phyloP scores from a whole-genome alignment of 176 grass and related monocot genomes.

The Otatea glauca region DNA sequence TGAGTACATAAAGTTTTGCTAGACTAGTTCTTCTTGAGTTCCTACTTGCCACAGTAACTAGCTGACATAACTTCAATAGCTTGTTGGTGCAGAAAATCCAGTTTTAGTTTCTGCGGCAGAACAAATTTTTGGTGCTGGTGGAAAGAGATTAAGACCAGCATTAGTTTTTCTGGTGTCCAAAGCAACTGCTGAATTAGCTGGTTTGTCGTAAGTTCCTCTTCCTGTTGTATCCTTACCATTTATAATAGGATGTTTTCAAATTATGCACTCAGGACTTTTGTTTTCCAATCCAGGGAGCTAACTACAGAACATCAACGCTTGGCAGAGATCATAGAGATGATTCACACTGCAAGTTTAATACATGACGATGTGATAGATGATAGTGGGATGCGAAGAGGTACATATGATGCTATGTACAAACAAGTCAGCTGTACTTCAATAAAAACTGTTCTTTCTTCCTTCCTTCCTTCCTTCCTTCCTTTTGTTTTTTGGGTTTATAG shows the following conservation, averaged over 20 bases:
- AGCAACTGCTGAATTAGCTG: constrained; percentile 74
- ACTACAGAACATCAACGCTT: constrained; percentile 78
- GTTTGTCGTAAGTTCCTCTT: constrained; percentile 69
- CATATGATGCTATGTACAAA: constrained; percentile 12
- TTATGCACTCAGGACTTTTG: constrained; percentile 29
- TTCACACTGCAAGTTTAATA: constrained; percentile 98
- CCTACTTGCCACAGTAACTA: constrained; percentile 21
- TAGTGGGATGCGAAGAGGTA: constrained; percentile 94
- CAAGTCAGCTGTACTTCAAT: not conserved
- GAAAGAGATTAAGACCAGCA: constrained; percentile 91
- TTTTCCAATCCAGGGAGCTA: constrained; percentile 64
- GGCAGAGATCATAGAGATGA: constrained; percentile 99
- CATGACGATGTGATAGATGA: constrained; percentile 98
- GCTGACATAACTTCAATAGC: constrained; percentile 56
- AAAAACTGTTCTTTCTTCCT: not conserved
- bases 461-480: constrained; percentile 14
- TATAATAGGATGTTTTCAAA: not conserved
- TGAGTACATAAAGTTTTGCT: not conserved
- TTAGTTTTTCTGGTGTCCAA: constrained; percentile 97
- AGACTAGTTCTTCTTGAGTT: constrained; percentile 8
- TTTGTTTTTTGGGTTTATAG: not conserved
- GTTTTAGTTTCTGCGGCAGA: constrained; percentile 85
- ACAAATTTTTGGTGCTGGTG: constrained; percentile 96
- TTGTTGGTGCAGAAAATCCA: constrained; percentile 96
- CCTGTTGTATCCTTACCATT: not conserved